These are phyloP conservation scores for Populus hybrid DNA, from an alignment of 441 rosid species.

Conservation along the genomic window DNA sequence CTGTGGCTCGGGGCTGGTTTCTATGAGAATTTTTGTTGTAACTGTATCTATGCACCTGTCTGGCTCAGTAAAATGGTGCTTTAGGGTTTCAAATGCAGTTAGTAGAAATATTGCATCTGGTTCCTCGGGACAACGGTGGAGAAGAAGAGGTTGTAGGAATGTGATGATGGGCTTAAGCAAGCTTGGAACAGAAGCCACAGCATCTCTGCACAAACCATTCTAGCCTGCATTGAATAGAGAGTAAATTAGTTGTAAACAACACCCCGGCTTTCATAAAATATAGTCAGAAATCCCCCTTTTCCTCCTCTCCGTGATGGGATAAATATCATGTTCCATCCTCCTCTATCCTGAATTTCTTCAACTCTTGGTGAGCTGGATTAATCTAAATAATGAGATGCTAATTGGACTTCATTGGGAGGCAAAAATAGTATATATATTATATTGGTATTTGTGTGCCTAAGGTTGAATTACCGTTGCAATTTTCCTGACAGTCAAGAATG, in stretches of 20 bases:
- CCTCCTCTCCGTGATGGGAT: not conserved
- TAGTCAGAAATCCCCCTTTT: not conserved
- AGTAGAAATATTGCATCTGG: conserved; percentile 2
- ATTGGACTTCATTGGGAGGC: not conserved
- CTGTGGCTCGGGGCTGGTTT: not conserved
- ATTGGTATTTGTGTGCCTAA: not conserved
- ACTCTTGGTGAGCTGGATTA: not conserved
- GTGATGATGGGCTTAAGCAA: not conserved
- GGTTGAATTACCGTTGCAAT: not conserved
- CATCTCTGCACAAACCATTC: conserved; percentile 51
- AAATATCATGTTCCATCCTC: not conserved
- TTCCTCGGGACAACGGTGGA: not conserved
- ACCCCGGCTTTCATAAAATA: not conserved
- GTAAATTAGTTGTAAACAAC: not conserved
- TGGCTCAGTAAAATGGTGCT: not conserved
- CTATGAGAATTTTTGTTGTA: not conserved
- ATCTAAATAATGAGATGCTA: not conserved
- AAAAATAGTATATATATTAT: not conserved
- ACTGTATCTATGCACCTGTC: not conserved
- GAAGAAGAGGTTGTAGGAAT: not conserved
- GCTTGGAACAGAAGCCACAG: conserved; percentile 38
- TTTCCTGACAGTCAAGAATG: not conserved
- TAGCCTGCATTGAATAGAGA: conserved; percentile 37
- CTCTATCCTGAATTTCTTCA: not conserved
- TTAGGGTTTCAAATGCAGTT: not conserved